Conservation (phyloP, 1,139 yeast species). For the Lodderomyces orthopsilosis region DNA sequence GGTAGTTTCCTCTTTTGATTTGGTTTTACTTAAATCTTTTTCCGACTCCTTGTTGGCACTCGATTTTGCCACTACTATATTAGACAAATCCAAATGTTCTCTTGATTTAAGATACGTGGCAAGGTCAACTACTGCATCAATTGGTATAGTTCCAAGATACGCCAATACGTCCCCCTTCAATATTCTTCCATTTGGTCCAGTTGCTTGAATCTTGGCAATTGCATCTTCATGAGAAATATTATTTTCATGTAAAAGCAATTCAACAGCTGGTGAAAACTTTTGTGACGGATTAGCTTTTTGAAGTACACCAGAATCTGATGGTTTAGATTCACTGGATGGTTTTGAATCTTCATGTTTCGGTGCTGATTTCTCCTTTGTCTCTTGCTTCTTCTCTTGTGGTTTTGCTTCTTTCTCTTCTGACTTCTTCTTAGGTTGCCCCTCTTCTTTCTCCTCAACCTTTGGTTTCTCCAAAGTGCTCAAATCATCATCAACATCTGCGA, state of each 20-base stretch:
- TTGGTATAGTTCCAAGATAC: constrained; percentile 66
- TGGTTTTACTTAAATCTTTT: no score
- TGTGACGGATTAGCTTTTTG: constrained; percentile 59
- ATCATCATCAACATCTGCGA: constrained; percentile 90
- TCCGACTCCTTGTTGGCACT: constrained; percentile 13
- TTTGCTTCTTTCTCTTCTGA: constrained; percentile 3
- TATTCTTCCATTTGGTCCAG: constrained; percentile 87
- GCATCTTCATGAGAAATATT: constrained; percentile 70
- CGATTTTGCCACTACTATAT: constrained; percentile 55
- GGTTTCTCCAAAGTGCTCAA: constrained; percentile 64
- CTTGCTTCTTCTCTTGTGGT: not conserved
- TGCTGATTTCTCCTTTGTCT: constrained; percentile 17
- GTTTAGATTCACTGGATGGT: constrained; percentile 10
- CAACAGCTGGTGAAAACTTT: constrained; percentile 79
- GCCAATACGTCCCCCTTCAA: constrained; percentile 91
- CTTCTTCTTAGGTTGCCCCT: constrained; percentile 14
- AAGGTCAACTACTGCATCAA: constrained; percentile 49
- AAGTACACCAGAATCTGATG: constrained; percentile 20
- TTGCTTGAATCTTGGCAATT: constrained; percentile 64
- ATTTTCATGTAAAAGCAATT: constrained; percentile 58
- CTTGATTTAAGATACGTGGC: constrained; percentile 55
- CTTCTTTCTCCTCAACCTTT: constrained; percentile 21
- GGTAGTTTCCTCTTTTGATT: constrained; percentile 2
- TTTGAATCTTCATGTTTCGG: constrained; percentile 6
- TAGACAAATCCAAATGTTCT: constrained; percentile 72